Conservation (phyloP, 768 basidiomycete genomes). For the Lentinula aciculospora region DNA sequence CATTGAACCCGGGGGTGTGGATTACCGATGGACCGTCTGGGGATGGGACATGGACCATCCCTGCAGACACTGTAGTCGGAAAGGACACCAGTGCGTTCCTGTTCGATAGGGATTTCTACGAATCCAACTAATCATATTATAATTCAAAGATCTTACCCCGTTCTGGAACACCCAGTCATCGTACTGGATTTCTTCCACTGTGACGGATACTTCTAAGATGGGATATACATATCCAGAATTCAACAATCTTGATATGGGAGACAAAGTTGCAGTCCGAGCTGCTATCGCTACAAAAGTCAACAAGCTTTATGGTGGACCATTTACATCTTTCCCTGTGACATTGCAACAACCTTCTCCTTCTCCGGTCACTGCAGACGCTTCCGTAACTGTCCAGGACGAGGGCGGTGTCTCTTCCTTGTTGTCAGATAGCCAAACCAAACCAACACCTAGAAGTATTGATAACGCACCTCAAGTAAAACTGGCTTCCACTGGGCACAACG, state of each 20-base stretch:
- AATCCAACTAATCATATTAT: background rate
- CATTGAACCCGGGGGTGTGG: constrained; percentile 36
- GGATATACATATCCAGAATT: constrained; percentile 51
- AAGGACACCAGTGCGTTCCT: constrained; percentile 21
- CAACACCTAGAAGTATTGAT: background rate
- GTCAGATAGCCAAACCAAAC: background rate
- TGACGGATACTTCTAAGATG: constrained; percentile 24
- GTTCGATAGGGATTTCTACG: background rate
- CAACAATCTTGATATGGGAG: constrained; percentile 27
- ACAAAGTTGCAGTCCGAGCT: constrained; percentile 18
- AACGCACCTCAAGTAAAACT: background rate
- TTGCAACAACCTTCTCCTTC: background rate
- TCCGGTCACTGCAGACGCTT: background rate
- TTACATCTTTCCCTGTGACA: background rate
- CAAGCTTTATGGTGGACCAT: constrained; percentile 25
- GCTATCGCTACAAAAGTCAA: constrained; percentile 30
- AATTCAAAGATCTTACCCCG: constrained; percentile 33
- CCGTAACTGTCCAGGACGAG: background rate
- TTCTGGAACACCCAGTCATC: constrained; percentile 34
- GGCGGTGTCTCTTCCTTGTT: background rate
- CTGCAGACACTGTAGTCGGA: constrained; percentile 20
- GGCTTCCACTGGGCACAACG: background rate
- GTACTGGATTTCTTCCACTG: constrained; percentile 33
- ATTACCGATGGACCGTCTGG: constrained; percentile 23
- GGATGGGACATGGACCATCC: constrained; percentile 28